These are phyloP conservation scores for Kwoniella europaea DNA, from an alignment of 768 basidiomycete genomes.

Conservation along the genomic window DNA sequence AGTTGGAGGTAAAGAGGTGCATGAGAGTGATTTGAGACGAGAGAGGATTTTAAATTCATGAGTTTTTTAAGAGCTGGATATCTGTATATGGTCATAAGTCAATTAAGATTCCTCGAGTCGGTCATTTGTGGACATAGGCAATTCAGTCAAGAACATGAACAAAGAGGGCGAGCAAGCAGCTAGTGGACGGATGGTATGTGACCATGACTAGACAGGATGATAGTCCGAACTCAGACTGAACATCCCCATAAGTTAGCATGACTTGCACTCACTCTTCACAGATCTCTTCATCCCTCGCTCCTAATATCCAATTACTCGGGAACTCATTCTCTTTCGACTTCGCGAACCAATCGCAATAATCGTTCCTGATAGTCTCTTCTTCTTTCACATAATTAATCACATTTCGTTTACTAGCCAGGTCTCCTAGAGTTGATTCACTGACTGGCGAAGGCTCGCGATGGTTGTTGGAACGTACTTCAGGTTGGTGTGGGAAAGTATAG, in stretches of 20 bases:
- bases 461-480: background rate
- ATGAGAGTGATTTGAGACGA: constrained; percentile 72
- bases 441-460: background rate
- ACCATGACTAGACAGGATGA: too few species aligned
- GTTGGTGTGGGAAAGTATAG: constrained; percentile 16
- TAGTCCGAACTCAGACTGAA: too few species aligned
- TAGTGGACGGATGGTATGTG: too few species aligned
- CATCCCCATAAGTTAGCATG: too few species aligned
- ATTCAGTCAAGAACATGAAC: too few species aligned
- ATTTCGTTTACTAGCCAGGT: constrained; percentile 33
- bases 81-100: too few species aligned
- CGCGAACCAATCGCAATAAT: constrained; percentile 89
- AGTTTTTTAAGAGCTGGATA: constrained; percentile 93
- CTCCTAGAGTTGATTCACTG: background rate
- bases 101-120: too few species aligned
- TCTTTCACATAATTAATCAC: constrained; percentile 78
- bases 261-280: constrained; percentile 97
- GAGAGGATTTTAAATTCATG: constrained; percentile 77
- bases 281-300: constrained; percentile 81
- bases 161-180: too few species aligned
- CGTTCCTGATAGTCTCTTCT: constrained; percentile 95
- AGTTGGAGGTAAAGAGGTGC: constrained; percentile 74
- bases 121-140: too few species aligned
- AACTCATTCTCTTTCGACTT: constrained; percentile 77
- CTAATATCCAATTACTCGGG: constrained; percentile 91